Evolutionary conservation across 148 eudicot species (phyloP), one percentile per base, ranked within the genome.

Genomic region (Salicornia ramosissima): DNA sequence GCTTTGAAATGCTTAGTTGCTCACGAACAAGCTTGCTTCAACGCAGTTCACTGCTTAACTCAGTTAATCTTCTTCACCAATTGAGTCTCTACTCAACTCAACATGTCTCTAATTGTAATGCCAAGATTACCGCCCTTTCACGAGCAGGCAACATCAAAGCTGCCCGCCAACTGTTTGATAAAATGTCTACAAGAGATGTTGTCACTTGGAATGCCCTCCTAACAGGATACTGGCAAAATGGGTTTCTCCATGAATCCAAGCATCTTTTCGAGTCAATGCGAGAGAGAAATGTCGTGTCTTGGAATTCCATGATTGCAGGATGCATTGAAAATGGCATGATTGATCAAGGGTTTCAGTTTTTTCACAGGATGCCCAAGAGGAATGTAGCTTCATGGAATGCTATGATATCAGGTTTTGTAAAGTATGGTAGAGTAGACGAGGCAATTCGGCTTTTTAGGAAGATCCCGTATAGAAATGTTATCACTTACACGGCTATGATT

Each of bases 211-310:
- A 81, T 54, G 63, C 79, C 46, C 62, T 78, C 24, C 52, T 77
- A 25, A 80, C 83, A n/a, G 83, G 73, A 15, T 80, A 77, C 70
- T 80, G 80, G 83, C 47, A 77, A 71, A 77, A 80, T 62, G 78
- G 80, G 34, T 66, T 51, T 29, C 15, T 80, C 8, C 19, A 52
- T 25, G 72, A 80, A 64, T 70, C 80, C 9, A 70, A 70, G 78
- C 60, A 10, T 34, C 21, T 77, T 21, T 80, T 80, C n/a, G 57
- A 74, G 13, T 55, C 60, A 5, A 81, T 81, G 79, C 74, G 76
- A 10, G 33, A 25, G 64, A 74, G 64, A 69, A 74, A 74, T 43
- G 63, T 74, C 29, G 84, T 78, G 18, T 74, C 81, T 39, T 81
- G 84, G 81, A 78, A 77, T 64, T 77, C 78, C 0, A 81, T 81